Percentiles rank a stretch among this genome's conserved stretches.
Evolutionary conservation across 1,284 basidiomycete genomes (phyloP).

Genomic region (Coniferiporia sulphurascens): DNA sequence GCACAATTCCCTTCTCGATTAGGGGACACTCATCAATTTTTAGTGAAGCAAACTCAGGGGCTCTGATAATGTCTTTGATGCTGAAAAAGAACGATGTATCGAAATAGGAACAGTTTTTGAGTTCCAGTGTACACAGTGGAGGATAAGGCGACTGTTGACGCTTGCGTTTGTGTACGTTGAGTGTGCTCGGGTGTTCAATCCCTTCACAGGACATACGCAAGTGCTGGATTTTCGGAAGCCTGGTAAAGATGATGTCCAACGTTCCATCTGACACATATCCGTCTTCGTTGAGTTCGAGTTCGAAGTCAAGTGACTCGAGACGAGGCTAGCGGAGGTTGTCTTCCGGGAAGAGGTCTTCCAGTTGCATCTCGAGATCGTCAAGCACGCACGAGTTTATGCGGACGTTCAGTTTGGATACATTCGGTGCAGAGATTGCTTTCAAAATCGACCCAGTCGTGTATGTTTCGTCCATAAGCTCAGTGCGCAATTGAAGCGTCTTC

Average conservation of each 20-base stretch:
- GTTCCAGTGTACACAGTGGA: background rate
- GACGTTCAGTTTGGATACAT: background rate
- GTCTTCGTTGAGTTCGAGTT: background rate
- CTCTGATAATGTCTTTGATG: background rate
- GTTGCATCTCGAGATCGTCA: background rate
- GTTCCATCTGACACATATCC: background rate
- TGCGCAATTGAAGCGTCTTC: no score
- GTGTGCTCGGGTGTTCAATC: no score
- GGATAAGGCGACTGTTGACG: background rate
- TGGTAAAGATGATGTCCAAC: background rate
- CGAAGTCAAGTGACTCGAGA: background rate
- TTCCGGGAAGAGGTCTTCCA: background rate
- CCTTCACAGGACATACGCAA: background rate
- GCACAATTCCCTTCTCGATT: background rate
- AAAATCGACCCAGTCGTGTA: background rate
- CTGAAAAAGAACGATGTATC: background rate
- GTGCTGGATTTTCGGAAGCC: background rate
- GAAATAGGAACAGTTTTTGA: background rate
- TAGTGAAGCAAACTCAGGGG: background rate
- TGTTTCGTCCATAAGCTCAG: no score
- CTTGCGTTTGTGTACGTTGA: no score
- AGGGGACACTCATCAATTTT: background rate
- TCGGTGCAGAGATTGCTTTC: background rate
- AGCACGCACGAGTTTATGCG: background rate
- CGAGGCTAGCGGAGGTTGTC: background rate